Conservation (phyloP, 495 filamentous ascomycete genomes). For the Hypoxylon lenormandii region DNA sequence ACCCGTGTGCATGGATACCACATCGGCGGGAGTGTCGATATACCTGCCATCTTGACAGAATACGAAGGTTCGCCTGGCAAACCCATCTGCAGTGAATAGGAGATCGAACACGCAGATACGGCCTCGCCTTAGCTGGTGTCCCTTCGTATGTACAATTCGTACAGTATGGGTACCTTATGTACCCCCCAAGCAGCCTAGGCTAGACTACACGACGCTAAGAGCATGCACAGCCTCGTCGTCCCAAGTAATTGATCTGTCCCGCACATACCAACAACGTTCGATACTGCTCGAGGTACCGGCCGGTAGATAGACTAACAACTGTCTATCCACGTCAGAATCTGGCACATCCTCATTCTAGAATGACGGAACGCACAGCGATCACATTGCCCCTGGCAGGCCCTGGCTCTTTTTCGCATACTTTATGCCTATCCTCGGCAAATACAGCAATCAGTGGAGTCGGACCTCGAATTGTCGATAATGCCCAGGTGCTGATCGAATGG, state of each 20-base stretch:
- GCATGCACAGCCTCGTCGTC: slow-evolving; percentile 43
- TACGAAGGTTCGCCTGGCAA: slow-evolving; percentile 34
- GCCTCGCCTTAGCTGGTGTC: slow-evolving; percentile 6
- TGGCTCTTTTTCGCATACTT: slow-evolving; percentile 30
- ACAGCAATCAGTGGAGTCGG: slow-evolving; percentile 15
- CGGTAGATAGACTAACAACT: slow-evolving; percentile 13
- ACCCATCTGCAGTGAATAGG: slow-evolving; percentile 41
- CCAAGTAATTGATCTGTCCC: slow-evolving; percentile 26
- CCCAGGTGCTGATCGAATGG: slow-evolving; percentile 4
- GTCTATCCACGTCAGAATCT: slow-evolving; percentile 29
- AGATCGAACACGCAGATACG: background rate
- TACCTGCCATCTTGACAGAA: slow-evolving; percentile 28
- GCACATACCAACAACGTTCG: slow-evolving; percentile 38
- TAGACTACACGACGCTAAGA: slow-evolving; percentile 15
- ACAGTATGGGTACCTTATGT: slow-evolving; percentile 38
- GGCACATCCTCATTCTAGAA: slow-evolving; percentile 46
- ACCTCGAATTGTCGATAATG: slow-evolving; percentile 16
- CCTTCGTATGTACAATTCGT: no score
- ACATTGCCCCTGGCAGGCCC: slow-evolving; percentile 33
- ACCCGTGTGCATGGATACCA: slow-evolving; percentile 14
- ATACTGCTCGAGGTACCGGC: slow-evolving; percentile 27
- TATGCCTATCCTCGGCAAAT: slow-evolving; percentile 16
- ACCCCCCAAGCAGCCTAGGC: background rate
- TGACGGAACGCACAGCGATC: slow-evolving; percentile 37
- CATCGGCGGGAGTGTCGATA: slow-evolving; percentile 16